These are phyloP conservation scores for Phytophthora syringae DNA, from an alignment of 352 stramenopile genomes.

Conservation along the genomic window DNA sequence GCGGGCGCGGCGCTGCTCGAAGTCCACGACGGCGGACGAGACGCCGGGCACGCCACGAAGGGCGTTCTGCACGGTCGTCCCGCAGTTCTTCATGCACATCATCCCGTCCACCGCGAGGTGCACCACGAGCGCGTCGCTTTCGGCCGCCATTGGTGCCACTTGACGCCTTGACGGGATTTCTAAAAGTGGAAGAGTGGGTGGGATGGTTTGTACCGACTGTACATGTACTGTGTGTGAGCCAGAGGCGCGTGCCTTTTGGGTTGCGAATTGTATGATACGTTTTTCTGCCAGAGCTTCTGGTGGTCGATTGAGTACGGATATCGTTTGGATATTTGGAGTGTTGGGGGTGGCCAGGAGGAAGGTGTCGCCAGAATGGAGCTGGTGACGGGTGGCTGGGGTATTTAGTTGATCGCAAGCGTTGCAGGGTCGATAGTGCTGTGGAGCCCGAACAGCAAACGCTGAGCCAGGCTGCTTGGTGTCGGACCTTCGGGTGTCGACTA, in stretches of 20 bases:
- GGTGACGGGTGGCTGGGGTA: not conserved
- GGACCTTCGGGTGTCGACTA: slow-evolving; percentile 5
- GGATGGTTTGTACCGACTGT: no score
- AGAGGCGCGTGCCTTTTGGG: slow-evolving; percentile 8
- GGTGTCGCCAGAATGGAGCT: slow-evolving; percentile 2
- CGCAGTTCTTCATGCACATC: slow-evolving; percentile 97
- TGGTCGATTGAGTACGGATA: not conserved
- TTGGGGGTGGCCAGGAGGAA: no score
- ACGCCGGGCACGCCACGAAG: slow-evolving; percentile 77
- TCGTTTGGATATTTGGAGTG: not conserved
- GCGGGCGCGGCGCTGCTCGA: slow-evolving; percentile 67
- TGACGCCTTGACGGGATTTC: not conserved
- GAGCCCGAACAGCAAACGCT: not conserved
- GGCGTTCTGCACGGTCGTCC: slow-evolving; percentile 86
- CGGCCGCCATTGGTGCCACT: not conserved
- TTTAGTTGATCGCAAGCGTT: not conserved
- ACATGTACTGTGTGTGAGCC: no score
- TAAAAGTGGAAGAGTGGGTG: not conserved
- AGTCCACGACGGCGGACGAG: slow-evolving; percentile 62
- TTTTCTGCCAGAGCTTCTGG: no score
- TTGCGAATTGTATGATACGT: not conserved
- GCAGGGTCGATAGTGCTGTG: not conserved
- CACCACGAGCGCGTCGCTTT: slow-evolving; percentile 26
- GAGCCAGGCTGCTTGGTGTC: not conserved
- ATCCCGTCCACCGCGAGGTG: slow-evolving; percentile 92